phyloP scores from a whole-genome alignment of 345 rosid genomes.

The Salix udensis region DNA sequence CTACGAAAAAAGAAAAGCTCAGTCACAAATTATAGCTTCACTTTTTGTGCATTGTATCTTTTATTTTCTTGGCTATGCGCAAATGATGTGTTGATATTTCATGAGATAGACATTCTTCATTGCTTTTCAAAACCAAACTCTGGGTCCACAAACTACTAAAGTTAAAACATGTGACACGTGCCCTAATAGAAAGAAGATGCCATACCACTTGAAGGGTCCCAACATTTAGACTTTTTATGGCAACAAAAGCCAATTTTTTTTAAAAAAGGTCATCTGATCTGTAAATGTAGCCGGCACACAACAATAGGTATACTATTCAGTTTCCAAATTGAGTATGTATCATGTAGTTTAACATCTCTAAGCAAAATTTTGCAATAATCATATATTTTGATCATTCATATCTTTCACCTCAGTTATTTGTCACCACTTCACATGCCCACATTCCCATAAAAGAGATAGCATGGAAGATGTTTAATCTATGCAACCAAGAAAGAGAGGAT shows the following conservation, averaged over 20 bases:
- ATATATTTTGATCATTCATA: too few species aligned
- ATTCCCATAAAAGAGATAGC: too few species aligned
- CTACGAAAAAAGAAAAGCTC: not conserved
- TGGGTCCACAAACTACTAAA: constrained; percentile 14
- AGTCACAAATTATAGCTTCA: not conserved
- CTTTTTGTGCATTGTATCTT: not conserved
- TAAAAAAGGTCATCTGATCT: not conserved
- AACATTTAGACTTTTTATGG: constrained; percentile 10
- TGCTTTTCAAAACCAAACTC: not conserved
- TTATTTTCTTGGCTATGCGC: not conserved
- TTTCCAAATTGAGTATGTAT: not conserved
- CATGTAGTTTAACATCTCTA: too few species aligned
- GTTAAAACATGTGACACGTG: constrained; percentile 4
- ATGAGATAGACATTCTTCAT: not conserved
- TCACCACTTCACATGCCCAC: too few species aligned
- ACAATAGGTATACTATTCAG: too few species aligned
- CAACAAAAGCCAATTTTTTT: not conserved
- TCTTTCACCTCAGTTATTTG: too few species aligned
- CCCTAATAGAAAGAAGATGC: constrained; percentile 24
- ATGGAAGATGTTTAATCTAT: too few species aligned
- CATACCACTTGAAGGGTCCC: constrained; percentile 1
- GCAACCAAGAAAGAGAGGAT: too few species aligned
- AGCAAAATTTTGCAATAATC: too few species aligned
- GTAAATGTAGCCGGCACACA: not conserved
- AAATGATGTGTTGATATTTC: not conserved